Evolutionary conservation across 192 early-diverging fungal species (phyloP), one percentile per base, ranked within the genome.

Genomic region (Coemansia sp.): DNA sequence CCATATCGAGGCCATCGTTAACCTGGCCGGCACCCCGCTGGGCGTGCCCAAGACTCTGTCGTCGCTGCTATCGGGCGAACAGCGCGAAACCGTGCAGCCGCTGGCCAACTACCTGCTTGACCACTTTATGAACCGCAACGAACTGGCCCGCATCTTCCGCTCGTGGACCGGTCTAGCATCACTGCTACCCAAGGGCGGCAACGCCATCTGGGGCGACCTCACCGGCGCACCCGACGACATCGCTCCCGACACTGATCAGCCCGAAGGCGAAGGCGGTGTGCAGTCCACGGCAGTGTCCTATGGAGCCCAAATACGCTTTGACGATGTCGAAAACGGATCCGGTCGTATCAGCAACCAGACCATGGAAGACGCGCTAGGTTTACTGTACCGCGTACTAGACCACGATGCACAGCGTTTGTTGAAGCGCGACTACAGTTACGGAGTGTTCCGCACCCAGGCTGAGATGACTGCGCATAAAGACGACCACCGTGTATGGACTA

Each of bases 1-100:
- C 20, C 84, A 94, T 36, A 78, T 96, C 35, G 81, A 87, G 51
- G 67, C 82, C 1, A 82, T 93, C 61, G 82, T 93, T 25, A 91
- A 91, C 50, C 85, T 96, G 56, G 91, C 85, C 3, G 93, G 91
- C 4, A 84, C 92, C 1, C 79, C 92, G 67, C 60, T 93, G 25
- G 93, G 93, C 6, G 85, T 90, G 5, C 87, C 92, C 17, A 94
- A 94, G 57, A 87, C 87, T 6, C 52, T 89, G 34, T 80, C 89
- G 1, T 82, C 84, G 25, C 64, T 89, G 48, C 67, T 89, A 2
- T 87, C 86, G 39, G 84, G 83, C 14, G 93, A 96, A 67, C 88
- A 86, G 48, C 76, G 87, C 20, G 92, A 96, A 53, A 93, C 92
- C 0, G 87, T 89, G 17, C 80, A 88, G 44, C 68, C 79, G 17